phyloP scores from a whole-genome alignment of 495 filamentous ascomycete species.

The Penicillium macrosclerotiorum region DNA sequence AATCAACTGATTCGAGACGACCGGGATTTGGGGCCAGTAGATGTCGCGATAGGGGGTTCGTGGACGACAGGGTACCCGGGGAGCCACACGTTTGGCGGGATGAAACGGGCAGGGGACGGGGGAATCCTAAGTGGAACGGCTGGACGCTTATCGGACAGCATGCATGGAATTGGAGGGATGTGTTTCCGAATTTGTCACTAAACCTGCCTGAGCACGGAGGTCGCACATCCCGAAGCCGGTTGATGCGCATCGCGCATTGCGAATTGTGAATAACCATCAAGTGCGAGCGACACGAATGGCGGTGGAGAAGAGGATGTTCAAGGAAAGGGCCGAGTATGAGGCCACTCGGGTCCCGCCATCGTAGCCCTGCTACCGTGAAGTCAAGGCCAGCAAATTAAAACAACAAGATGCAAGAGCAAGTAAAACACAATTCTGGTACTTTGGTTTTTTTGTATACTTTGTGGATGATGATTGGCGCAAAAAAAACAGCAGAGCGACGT shows the following conservation, averaged over 20 bases:
- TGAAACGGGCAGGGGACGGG: too few relatives aligned
- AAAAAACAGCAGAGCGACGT: too few relatives aligned
- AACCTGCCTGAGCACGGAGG: constrained; percentile 6
- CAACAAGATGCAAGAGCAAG: too few relatives aligned
- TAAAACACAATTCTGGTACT: too few relatives aligned
- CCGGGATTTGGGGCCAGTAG: constrained; percentile 2
- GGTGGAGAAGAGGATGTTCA: not conserved
- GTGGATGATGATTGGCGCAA: not conserved
- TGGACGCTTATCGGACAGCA: constrained; percentile 7
- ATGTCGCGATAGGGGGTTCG: constrained; percentile 6
- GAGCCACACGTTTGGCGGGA: too few relatives aligned
- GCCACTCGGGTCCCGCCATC: too few relatives aligned
- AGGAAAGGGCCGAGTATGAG: too few relatives aligned
- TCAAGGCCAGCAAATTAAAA: too few relatives aligned
- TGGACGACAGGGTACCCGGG: constrained; percentile 6
- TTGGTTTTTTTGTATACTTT: not conserved
- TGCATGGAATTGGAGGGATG: not conserved
- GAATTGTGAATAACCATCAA: not conserved
- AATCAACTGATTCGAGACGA: constrained; percentile 14
- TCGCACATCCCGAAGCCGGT: too few relatives aligned
- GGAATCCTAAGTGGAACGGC: not conserved
- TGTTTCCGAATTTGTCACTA: constrained; percentile 5
- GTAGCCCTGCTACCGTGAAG: too few relatives aligned
- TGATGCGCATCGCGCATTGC: not conserved
- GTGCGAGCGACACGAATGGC: constrained; percentile 1